Base-by-base conservation (phyloP, 2,329 filamentous ascomycete species). In the Monilinia fructicola region DNA sequence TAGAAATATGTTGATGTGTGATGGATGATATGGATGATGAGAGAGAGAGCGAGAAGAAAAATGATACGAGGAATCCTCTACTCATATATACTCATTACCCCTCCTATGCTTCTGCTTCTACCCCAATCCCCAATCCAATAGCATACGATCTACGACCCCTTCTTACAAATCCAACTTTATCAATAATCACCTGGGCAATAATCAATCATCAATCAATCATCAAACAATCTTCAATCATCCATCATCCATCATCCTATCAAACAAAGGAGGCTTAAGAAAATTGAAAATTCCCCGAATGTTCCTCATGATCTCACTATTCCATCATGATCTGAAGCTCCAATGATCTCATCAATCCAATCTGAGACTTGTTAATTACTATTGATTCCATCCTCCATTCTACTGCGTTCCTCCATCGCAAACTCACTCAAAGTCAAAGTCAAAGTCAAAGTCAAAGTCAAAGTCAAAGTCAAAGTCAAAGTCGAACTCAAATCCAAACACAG, bases 141-240 rank as follows among this genome's bases (percentile, higher is more conserved):
- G 42, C 42, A 59, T 35, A 48, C 26, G 55, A 59, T 59, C 6
- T 4, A 23, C 31, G 31, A 44, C 16, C 40, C 55, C 12, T 21
- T 38, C 38, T 44, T 31, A 14, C 56, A 44, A 59, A 59, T 48
- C 26, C 28, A 59, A 59, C 56, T 46, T 21, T 59, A 48, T 48
- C 42, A 3, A 4, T 42, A 42, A 42, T 16, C n/a, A n/a, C n/a
- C n/a, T n/a, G n/a, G n/a, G n/a, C n/a, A n/a, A n/a, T n/a, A n/a
- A n/a, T n/a, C n/a, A n/a, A n/a, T n/a, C n/a, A n/a, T n/a, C n/a
- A n/a, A n/a, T n/a, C n/a, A n/a, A n/a, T n/a, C n/a, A n/a, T n/a
- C n/a, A n/a, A n/a, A n/a, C n/a, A n/a, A n/a, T n/a, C n/a, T n/a
- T n/a, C n/a, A n/a, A n/a, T n/a, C n/a, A n/a, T n/a, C n/a, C n/a